These are phyloP conservation scores for Pseudopyricularia cyperi DNA, from an alignment of 2,329 filamentous ascomycete species.

Conservation along the genomic window DNA sequence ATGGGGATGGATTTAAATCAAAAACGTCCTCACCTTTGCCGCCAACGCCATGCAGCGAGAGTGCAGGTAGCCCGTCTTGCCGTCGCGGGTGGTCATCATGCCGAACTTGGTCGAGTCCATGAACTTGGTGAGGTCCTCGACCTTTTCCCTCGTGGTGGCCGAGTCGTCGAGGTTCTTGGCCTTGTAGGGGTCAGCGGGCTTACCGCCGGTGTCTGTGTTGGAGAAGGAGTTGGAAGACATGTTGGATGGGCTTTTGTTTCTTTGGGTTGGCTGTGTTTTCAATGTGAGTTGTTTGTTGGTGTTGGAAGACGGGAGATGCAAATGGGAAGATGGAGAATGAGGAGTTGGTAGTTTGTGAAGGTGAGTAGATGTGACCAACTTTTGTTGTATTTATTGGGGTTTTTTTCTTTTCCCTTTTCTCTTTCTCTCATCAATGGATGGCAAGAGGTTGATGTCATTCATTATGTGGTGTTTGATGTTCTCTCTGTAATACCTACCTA, in stretches of 20 bases:
- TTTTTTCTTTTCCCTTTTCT: no score
- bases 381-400: no score
- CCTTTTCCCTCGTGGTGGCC: conserved; percentile 56
- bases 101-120: conserved; percentile 65
- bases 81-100: conserved; percentile 73
- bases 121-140: conserved; percentile 61
- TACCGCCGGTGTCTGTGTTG: conserved; percentile 3
- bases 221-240: conserved; percentile 4
- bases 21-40: conserved; percentile 50
- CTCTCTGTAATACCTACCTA: no score
- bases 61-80: conserved; percentile 51
- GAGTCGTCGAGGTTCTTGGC: conserved; percentile 56
- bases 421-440: not conserved
- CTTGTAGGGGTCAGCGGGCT: conserved; percentile 15
- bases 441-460: not conserved
- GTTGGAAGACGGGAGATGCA: not conserved
- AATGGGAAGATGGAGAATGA: no score
- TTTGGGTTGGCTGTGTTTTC: not conserved
- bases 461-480: not conserved
- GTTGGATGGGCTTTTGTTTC: not conserved
- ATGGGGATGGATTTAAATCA: not conserved
- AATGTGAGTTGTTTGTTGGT: not conserved
- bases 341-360: not conserved
- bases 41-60: conserved; percentile 82
- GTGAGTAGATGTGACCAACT: no score